phyloP scores from a whole-genome alignment of 2,329 filamentous ascomycete genomes.

The Pseudocercospora eumusae region DNA sequence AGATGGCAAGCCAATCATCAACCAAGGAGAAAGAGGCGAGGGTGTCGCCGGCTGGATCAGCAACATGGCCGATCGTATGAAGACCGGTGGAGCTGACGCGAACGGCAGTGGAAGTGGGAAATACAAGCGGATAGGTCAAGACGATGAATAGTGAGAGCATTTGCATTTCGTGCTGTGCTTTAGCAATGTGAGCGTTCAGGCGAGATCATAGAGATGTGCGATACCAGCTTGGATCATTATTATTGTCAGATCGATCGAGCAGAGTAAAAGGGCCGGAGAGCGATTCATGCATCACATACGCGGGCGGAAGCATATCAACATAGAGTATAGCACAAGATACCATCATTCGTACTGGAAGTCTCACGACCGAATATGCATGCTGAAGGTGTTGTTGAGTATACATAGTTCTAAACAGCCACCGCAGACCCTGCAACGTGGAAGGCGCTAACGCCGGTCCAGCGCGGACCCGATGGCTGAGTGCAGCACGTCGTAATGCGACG shows the following conservation, averaged over 20 bases:
- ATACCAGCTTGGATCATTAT: slow-evolving; percentile 3
- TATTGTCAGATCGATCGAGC: slow-evolving; percentile 5
- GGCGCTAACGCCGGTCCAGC: not conserved
- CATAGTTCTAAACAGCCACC: not conserved
- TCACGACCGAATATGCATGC: not conserved
- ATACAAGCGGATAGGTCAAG: slow-evolving; percentile 51
- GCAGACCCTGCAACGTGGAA: not conserved
- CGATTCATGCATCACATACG: slow-evolving; percentile 6
- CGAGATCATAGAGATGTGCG: slow-evolving; percentile 3
- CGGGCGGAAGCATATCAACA: slow-evolving; percentile 1
- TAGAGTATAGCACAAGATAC: slow-evolving; percentile 6
- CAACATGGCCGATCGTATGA: slow-evolving; percentile 56
- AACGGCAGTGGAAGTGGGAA: slow-evolving; percentile 45
- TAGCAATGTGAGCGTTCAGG: slow-evolving; percentile 16
- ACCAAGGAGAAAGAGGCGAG: slow-evolving; percentile 47
- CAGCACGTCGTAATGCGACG: slow-evolving; percentile 1
- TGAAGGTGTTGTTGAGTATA: not conserved
- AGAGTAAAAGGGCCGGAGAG: not conserved
- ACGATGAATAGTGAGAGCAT: slow-evolving; percentile 37
- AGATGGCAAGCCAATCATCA: slow-evolving; percentile 53
- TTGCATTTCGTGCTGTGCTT: slow-evolving; percentile 13
- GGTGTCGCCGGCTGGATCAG: slow-evolving; percentile 71
- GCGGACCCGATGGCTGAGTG: not conserved
- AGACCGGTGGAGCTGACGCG: slow-evolving; percentile 51
- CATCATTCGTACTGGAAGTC: not conserved